Conservation (phyloP, 2,329 filamentous ascomycete genomes). For the Trichoderma atrobrunneum region DNA sequence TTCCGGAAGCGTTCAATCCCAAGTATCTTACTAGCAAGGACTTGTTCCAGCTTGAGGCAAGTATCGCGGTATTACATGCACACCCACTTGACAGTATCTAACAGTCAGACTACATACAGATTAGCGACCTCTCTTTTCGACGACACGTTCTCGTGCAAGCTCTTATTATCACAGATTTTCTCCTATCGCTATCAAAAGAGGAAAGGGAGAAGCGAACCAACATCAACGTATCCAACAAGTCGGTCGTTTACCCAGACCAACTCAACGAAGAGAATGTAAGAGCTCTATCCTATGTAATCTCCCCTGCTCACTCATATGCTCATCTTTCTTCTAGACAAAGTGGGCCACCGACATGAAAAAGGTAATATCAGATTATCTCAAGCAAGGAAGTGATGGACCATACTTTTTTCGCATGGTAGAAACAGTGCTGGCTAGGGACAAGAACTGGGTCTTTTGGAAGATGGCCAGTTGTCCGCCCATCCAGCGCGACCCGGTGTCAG, state of each 20-base stretch:
- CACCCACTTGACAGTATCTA: neutral
- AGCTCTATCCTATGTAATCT: neutral
- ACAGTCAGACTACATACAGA: constrained; percentile 43
- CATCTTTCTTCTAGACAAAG: constrained; percentile 54
- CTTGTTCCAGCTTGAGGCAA: constrained; percentile 88
- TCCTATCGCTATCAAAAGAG: constrained; percentile 81
- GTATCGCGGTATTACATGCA: constrained; percentile 17
- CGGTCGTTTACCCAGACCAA: constrained; percentile 77
- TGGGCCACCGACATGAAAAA: constrained; percentile 81
- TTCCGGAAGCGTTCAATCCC: constrained; percentile 68
- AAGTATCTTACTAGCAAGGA: constrained; percentile 98
- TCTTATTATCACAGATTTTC: constrained; percentile 89
- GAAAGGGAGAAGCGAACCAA: constrained; percentile 76
- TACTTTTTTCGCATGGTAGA: constrained; percentile 97
- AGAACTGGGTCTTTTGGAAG: constrained; percentile 99
- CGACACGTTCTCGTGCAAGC: constrained; percentile 93
- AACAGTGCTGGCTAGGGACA: constrained; percentile 90
- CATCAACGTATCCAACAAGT: constrained; percentile 70
- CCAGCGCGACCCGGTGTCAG: constrained; percentile 67
- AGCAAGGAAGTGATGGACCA: constrained; percentile 75
- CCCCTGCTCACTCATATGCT: neutral
- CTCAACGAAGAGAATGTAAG: constrained; percentile 80
- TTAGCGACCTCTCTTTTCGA: constrained; percentile 91
- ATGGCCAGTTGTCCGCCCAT: constrained; percentile 89
- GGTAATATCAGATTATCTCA: constrained; percentile 78